Evolutionary conservation across 2,329 filamentous ascomycete genomes (phyloP).

Genomic region (Lasiodiplodia sp.): DNA sequence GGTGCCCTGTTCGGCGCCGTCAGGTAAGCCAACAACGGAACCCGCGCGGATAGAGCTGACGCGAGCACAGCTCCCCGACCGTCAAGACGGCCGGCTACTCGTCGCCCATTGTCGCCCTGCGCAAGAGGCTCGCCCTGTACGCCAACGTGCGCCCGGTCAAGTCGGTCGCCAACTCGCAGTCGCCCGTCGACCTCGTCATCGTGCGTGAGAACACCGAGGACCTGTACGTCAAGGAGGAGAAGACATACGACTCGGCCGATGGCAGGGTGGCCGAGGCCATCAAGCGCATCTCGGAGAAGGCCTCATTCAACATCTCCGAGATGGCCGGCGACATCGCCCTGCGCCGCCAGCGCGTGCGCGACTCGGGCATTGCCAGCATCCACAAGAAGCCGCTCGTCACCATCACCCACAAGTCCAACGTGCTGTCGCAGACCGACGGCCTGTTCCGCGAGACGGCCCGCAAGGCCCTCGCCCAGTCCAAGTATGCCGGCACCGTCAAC

Average conservation of each 20-base stretch:
- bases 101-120: constrained; percentile 92
- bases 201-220: constrained; percentile 99
- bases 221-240: constrained; percentile 96
- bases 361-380: constrained; percentile 63
- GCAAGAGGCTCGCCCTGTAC: constrained; percentile 93
- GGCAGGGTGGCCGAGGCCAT: constrained; percentile 93
- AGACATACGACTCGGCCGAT: constrained; percentile 75
- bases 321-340: constrained; percentile 96
- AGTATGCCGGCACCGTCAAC: constrained; percentile 66
- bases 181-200: constrained; percentile 92
- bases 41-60: constrained; percentile 5
- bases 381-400: constrained; percentile 80
- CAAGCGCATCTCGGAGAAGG: constrained; percentile 92
- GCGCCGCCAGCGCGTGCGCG: constrained; percentile 81
- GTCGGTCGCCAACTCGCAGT: constrained; percentile 69
- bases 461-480: constrained; percentile 70
- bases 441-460: constrained; percentile 86
- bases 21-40: constrained; percentile 54
- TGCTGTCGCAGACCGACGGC: constrained; percentile 94
- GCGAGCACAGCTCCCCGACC: constrained; percentile 72
- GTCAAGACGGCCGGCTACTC: constrained; percentile 94
- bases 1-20: constrained; percentile 97
- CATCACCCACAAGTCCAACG: constrained; percentile 98
- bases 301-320: constrained; percentile 82
- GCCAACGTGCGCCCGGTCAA: constrained; percentile 98